Evolutionary conservation across 177 flowering plant species (phyloP).

Genomic region (Vitis hybrid): DNA sequence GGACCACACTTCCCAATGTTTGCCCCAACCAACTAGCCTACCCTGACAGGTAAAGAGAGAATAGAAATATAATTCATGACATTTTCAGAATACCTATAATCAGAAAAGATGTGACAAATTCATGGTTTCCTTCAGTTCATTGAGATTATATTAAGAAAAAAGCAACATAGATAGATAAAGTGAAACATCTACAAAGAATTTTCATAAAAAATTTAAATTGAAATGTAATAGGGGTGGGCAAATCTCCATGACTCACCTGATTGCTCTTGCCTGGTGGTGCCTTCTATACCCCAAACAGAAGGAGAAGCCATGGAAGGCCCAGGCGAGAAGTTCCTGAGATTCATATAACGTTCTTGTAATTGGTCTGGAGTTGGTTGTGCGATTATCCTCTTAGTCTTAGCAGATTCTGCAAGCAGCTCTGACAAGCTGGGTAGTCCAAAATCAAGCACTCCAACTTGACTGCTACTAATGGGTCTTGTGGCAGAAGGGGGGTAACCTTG

Average conservation of each 20-base stretch:
- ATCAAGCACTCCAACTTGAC: constrained; percentile 5
- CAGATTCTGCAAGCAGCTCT: not conserved
- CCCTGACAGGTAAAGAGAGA: too few relatives aligned
- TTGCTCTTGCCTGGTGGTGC: not conserved
- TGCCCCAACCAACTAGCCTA: too few relatives aligned
- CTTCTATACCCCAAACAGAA: not conserved
- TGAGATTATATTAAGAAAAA: too few relatives aligned
- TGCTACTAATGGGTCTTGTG: constrained; percentile 1
- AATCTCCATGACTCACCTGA: constrained; percentile 13
- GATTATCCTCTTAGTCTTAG: not conserved
- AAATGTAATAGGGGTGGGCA: not conserved
- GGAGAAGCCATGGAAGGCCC: constrained; percentile 10
- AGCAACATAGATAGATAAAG: not conserved
- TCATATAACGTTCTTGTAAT: constrained; percentile 3
- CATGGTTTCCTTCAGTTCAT: too few relatives aligned
- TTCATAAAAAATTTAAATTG: not conserved
- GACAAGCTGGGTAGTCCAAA: constrained; percentile 3
- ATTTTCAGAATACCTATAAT: too few relatives aligned
- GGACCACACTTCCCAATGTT: too few relatives aligned
- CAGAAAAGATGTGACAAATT: too few relatives aligned
- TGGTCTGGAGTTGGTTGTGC: not conserved
- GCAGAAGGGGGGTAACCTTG: constrained; percentile 5
- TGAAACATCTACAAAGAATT: not conserved
- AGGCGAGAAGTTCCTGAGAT: not conserved
- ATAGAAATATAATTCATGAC: too few relatives aligned